Evolutionary conservation across 768 basidiomycete genomes (phyloP), one percentile per base, ranked within the genome.

Genomic region (Amanita pallidorosea): DNA sequence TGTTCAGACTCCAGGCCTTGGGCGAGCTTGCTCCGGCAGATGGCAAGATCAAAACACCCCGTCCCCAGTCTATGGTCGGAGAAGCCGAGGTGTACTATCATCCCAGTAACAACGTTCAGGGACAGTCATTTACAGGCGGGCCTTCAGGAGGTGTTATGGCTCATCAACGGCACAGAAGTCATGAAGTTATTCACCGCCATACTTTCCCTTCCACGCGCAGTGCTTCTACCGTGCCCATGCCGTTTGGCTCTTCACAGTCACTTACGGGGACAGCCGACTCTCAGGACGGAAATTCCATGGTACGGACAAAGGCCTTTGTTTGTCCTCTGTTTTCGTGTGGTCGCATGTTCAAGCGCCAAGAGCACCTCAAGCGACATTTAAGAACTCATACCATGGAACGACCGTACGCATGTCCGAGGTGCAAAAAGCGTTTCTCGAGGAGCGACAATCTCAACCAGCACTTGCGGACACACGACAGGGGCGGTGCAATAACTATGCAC

Each of bases 401-500:
- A 35, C 91, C 92, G 1, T 94, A 80, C 65, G 71, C 72, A 49
- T 93, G 92, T 61, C 68, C 74, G 40, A 67, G 71, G 22, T 95
- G 92, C 64, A 70, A 73, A 59, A 90, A 89, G 73, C 75, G 78
- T 54, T 96, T 96, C 66, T 88, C 87, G 56, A 73, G 91, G 60
- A 84, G 83, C 61, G 94, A 95, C 63, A 94, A 94, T 60, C 75
- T 97, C 36, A 80, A 77, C 18, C 90, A 95, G 65, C 94, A 97
- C 62, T 61, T 83, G 53, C 78, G 88, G 54, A 91, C 89, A 44
- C 93, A 95, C 23, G 83, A 29, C 67, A 65, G 20, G 80, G 79
- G 3, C 67, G 50, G 50, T 18, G 8, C 43, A 4, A 51, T 51
- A 7, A 51, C 50, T 20, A 51, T 51, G 13, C 37, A 45, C 33